Evolutionary conservation across 306 rosid species (phyloP).

Genomic region (Coriaria nepalensis): DNA sequence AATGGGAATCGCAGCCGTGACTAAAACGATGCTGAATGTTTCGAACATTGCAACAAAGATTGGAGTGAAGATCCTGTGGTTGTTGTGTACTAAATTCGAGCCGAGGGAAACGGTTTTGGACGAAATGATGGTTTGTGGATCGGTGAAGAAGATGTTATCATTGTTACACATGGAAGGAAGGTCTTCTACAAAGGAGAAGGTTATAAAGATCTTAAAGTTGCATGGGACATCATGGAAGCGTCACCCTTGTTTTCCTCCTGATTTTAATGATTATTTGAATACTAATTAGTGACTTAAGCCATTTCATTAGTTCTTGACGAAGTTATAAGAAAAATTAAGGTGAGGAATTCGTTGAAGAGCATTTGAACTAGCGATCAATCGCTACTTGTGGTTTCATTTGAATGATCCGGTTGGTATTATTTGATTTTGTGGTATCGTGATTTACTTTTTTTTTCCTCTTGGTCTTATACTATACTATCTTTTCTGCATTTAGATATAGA

Average conservation of each 20-base stretch:
- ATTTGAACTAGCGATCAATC: background rate
- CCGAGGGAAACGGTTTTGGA: slow-evolving; percentile 31
- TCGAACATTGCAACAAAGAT: slow-evolving; percentile 26
- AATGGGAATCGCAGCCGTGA: slow-evolving; percentile 28
- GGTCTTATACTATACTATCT: too few species aligned
- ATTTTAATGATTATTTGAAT: slow-evolving; percentile 22
- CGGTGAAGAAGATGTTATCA: slow-evolving; percentile 37
- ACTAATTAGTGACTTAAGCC: slow-evolving; percentile 5
- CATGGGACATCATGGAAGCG: slow-evolving; percentile 37
- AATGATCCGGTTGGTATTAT: too few species aligned
- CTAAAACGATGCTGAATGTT: slow-evolving; percentile 24
- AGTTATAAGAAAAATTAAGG: too few species aligned
- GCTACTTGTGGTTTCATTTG: too few species aligned
- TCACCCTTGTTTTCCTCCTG: slow-evolving; percentile 32
- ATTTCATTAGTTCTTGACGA: background rate
- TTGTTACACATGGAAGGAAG: slow-evolving; percentile 29
- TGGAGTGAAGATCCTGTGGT: slow-evolving; percentile 31
- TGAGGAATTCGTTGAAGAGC: background rate
- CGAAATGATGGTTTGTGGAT: slow-evolving; percentile 37
- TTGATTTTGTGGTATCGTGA: too few species aligned
- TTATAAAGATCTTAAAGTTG: slow-evolving; percentile 31
- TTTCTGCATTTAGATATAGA: too few species aligned
- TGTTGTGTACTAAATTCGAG: slow-evolving; percentile 21
- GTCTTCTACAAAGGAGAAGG: slow-evolving; percentile 23
- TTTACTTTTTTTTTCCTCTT: too few species aligned